Base-by-base conservation (phyloP, 192 early-diverging fungal genomes). In the Allomyces javanicus region DNA sequence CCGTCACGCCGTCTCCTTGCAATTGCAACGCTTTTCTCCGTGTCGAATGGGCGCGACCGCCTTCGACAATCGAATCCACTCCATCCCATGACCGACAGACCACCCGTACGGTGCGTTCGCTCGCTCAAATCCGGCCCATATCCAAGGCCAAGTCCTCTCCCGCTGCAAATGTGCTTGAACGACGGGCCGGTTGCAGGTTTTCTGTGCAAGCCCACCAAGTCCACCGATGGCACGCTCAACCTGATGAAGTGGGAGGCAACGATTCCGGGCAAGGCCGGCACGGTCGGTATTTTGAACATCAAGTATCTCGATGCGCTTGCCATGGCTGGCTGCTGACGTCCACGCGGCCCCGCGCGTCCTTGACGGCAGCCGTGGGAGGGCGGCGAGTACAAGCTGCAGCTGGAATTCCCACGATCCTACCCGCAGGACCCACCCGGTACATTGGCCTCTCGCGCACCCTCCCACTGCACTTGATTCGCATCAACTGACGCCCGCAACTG, bases 351-450 rank as follows among this genome's bases (percentile, higher is more conserved):
- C n/a, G n/a, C n/a, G n/a, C n/a, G n/a, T n/a, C n/a, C n/a, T n/a
- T n/a, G n/a, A n/a, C n/a, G n/a, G n/a, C n/a, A n/a, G n/a, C 50
- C 72, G 64, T 99, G 96, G 96, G 96, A 91, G 65, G 77, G 81
- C 40, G 96, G 89, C 5, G 76, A 91, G 7, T 96, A 87, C 81
- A 94, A 90, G 65, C 75, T 93, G 22, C 69, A 77, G 22, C 75
- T 99, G 66, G 69, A 73, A n/a, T 96, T 98, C 66, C 91, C 90
- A 25, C 86, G 91, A 68, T 88, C 91, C 65, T 94, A 92, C 69
- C 90, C 91, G 9, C 82, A 80, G 67, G 87, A 87, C 68, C 91
- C 91, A 62, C 91, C 91, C 62, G 90, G 45, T 58, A 21, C 21
- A 12, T 40, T 40, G 5, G 9, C 3, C 33, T 40, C 33, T 3